These are phyloP conservation scores for Lepiota venenata DNA, from an alignment of 768 basidiomycete genomes.

Conservation along the genomic window DNA sequence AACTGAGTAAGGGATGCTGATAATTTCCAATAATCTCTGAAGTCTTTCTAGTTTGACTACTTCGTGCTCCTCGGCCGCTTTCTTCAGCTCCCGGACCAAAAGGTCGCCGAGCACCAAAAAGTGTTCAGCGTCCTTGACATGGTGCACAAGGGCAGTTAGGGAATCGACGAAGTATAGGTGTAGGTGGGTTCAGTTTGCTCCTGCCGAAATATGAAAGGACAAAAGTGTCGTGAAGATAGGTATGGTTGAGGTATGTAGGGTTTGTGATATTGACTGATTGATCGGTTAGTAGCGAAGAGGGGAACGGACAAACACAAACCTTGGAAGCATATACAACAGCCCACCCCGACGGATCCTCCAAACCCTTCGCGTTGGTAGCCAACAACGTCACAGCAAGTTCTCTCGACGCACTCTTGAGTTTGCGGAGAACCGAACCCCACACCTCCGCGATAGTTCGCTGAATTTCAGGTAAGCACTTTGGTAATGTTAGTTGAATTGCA, in stretches of 20 bases:
- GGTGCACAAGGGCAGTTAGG: constrained; percentile 80
- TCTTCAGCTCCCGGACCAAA: constrained; percentile 38
- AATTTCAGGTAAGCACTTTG: constrained; percentile 64
- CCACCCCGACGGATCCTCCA: constrained; percentile 72
- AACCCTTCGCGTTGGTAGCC: constrained; percentile 41
- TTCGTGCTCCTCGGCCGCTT: constrained; percentile 16
- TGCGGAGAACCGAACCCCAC: constrained; percentile 77
- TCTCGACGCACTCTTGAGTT: constrained; percentile 60
- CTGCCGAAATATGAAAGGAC: constrained; percentile 44
- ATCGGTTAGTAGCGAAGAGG: constrained; percentile 6
- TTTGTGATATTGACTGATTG: constrained; percentile 73
- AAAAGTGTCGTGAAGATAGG: constrained; percentile 61
- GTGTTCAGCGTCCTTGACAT: constrained; percentile 67
- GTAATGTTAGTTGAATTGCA: constrained; percentile 44
- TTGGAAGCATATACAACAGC: constrained; percentile 77
- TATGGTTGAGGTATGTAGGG: constrained; percentile 71
- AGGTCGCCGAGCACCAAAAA: constrained; percentile 56
- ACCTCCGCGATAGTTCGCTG: constrained; percentile 82
- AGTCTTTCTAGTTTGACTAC: constrained; percentile 30
- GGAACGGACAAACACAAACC: constrained; percentile 32
- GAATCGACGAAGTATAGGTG: constrained; percentile 65
- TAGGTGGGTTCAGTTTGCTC: constrained; percentile 39
- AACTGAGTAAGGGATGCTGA: constrained; percentile 40
- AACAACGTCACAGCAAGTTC: constrained; percentile 56
- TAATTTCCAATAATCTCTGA: constrained; percentile 52